Percentiles rank a stretch among this genome's conserved stretches.
Evolutionary conservation across 768 basidiomycete genomes (phyloP).

Genomic region (Exidia glandulosa): DNA sequence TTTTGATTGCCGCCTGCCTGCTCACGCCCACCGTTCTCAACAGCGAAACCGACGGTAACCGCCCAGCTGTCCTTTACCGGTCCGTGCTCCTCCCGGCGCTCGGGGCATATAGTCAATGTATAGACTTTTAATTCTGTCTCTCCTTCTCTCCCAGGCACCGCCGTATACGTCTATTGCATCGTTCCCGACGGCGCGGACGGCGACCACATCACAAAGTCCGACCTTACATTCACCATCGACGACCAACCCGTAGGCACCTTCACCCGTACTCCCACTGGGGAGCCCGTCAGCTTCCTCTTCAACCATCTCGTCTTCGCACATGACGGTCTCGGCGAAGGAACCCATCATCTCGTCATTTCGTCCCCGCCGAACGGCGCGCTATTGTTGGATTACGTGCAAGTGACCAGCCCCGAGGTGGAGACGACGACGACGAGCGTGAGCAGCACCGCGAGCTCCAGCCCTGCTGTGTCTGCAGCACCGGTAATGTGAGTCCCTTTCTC

Average conservation of each 20-base stretch:
- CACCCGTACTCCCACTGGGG: conserved; percentile 14
- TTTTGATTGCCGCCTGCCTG: neutral
- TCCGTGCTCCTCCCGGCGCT: neutral
- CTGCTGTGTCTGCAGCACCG: conserved; percentile 20
- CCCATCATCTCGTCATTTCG: conserved; percentile 33
- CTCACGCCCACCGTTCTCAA: neutral
- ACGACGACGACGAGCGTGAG: conserved; percentile 6
- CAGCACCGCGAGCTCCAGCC: conserved; percentile 8
- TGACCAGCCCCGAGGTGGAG: conserved; percentile 17
- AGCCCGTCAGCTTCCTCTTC: conserved; percentile 19
- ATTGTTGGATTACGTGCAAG: conserved; percentile 37
- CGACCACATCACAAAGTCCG: conserved; percentile 13
- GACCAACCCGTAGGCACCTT: conserved; percentile 18
- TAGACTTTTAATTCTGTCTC: neutral
- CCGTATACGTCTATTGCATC: neutral
- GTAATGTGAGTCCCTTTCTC: conserved; percentile 1
- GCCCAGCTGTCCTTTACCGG: neutral
- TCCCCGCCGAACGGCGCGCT: conserved; percentile 36
- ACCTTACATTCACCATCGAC: conserved; percentile 37
- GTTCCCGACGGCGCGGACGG: neutral
- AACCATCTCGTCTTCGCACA: conserved; percentile 29
- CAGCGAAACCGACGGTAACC: neutral
- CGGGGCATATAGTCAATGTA: neutral
- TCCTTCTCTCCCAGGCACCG: neutral
- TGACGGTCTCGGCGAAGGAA: conserved; percentile 22